phyloP scores from a whole-genome alignment of 495 filamentous ascomycete genomes.

The Corynascus novoguineensis region DNA sequence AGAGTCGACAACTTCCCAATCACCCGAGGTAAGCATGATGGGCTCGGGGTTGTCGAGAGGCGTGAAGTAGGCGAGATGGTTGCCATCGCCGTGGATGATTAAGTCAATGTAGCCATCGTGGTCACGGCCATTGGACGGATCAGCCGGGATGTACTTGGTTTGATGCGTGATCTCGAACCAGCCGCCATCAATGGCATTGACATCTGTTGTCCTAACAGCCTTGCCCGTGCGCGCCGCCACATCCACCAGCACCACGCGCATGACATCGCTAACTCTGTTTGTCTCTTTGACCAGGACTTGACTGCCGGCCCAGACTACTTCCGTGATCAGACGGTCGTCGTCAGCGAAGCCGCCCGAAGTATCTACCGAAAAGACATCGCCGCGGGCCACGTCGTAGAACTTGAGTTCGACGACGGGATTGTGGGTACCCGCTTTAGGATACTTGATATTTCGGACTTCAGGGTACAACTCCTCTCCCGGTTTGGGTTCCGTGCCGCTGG shows the following conservation, averaged over 20 bases:
- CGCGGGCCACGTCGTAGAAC: slow-evolving; percentile 81
- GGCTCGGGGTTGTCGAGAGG: slow-evolving; percentile 78
- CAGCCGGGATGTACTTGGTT: slow-evolving; percentile 80
- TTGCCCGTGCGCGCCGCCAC: slow-evolving; percentile 69
- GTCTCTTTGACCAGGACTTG: slow-evolving; percentile 84
- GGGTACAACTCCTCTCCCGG: slow-evolving; percentile 84
- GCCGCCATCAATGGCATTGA: slow-evolving; percentile 79
- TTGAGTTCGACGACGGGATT: slow-evolving; percentile 83
- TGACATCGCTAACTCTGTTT: slow-evolving; percentile 86
- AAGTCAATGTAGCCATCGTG: slow-evolving; percentile 92
- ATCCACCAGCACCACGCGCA: slow-evolving; percentile 82
- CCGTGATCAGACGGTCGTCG: slow-evolving; percentile 84
- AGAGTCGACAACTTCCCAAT: slow-evolving; percentile 89
- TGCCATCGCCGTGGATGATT: slow-evolving; percentile 76
- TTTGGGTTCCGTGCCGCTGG: slow-evolving; percentile 66
- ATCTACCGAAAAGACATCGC: slow-evolving; percentile 72
- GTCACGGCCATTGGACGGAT: slow-evolving; percentile 66
- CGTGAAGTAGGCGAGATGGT: slow-evolving; percentile 93
- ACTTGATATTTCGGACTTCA: slow-evolving; percentile 87
- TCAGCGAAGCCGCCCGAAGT: slow-evolving; percentile 72
- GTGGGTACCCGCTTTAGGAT: slow-evolving; percentile 90
- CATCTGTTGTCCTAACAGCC: slow-evolving; percentile 69
- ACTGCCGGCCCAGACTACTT: slow-evolving; percentile 82
- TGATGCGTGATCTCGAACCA: slow-evolving; percentile 94
- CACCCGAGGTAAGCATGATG: slow-evolving; percentile 75